phyloP scores from a whole-genome alignment of 345 rosid genomes.

The Syzygium grande region DNA sequence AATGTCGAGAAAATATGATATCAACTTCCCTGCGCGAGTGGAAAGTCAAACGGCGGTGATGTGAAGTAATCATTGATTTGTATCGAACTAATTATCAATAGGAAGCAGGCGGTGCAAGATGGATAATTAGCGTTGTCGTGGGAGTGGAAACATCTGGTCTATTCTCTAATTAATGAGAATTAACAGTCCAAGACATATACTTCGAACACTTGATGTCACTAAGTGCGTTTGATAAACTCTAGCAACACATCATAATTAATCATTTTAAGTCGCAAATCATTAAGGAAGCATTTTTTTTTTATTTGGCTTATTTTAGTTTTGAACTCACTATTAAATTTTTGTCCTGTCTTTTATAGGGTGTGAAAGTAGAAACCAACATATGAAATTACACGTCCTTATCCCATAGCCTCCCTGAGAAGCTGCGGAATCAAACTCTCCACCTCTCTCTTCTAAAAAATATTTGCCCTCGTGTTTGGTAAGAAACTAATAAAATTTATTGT shows the following conservation, averaged over 20 bases:
- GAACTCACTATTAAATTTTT: no score
- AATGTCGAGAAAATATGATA: no score
- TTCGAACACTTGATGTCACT: background rate
- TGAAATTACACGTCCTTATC: no score
- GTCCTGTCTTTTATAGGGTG: no score
- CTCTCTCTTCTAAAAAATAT: rapidly evolving
- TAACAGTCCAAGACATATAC: background rate
- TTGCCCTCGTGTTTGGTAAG: rapidly evolving
- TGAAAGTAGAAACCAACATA: no score
- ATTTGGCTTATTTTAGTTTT: no score
- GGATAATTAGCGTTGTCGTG: background rate
- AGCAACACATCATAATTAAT: no score
- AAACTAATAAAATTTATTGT: background rate
- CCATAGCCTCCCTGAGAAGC: no score
- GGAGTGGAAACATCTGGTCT: rapidly evolving
- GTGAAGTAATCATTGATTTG: rapidly evolving
- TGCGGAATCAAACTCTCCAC: no score
- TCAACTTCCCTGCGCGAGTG: rapidly evolving
- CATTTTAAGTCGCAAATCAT: background rate
- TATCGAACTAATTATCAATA: background rate
- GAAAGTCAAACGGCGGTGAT: background rate
- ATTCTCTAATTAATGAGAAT: background rate
- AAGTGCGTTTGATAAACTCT: background rate
- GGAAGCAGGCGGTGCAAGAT: rapidly evolving
- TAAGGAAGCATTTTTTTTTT: background rate